phyloP scores from a whole-genome alignment of 108 stramenopile species.

The Cyclotella baltica region DNA sequence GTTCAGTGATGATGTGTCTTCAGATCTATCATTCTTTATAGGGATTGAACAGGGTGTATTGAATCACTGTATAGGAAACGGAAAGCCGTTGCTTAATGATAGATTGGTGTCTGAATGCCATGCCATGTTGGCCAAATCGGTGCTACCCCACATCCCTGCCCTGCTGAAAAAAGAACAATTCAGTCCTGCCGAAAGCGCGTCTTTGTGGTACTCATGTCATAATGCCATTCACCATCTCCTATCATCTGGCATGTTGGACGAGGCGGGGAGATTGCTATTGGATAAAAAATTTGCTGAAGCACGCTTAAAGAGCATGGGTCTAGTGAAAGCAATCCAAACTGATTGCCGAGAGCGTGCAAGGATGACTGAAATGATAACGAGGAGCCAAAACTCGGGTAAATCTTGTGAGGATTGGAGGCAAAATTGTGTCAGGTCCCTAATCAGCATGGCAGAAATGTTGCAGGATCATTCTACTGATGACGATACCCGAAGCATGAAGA shows the following conservation, averaged over 20 bases:
- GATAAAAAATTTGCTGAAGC: constrained; percentile 23
- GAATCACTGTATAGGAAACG: constrained; percentile 16
- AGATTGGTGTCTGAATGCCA: constrained; percentile 36
- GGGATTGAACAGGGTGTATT: constrained; percentile 24
- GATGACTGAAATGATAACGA: constrained; percentile 15
- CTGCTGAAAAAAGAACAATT: constrained; percentile 20
- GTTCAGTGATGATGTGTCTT: background rate
- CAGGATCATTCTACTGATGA: constrained; percentile 19
- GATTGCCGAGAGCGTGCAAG: constrained; percentile 38
- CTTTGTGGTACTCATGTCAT: constrained; percentile 38
- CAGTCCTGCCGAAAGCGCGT: background rate
- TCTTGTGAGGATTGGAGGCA: background rate
- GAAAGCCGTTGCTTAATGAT: constrained; percentile 8
- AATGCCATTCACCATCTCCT: constrained; percentile 37
- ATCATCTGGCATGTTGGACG: constrained; percentile 11
- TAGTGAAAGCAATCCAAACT: constrained; percentile 9
- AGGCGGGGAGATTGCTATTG: constrained; percentile 23
- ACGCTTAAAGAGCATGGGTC: constrained; percentile 36
- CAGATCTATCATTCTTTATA: constrained; percentile 35
- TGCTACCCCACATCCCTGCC: constrained; percentile 18
- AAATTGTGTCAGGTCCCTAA: constrained; percentile 22
- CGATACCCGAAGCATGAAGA: constrained; percentile 9
- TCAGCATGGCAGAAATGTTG: constrained; percentile 21
- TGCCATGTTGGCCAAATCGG: constrained; percentile 14
- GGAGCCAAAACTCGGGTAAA: background rate